Evolutionary conservation across 306 rosid genomes (phyloP).

Genomic region (Aeschynomene evenia): DNA sequence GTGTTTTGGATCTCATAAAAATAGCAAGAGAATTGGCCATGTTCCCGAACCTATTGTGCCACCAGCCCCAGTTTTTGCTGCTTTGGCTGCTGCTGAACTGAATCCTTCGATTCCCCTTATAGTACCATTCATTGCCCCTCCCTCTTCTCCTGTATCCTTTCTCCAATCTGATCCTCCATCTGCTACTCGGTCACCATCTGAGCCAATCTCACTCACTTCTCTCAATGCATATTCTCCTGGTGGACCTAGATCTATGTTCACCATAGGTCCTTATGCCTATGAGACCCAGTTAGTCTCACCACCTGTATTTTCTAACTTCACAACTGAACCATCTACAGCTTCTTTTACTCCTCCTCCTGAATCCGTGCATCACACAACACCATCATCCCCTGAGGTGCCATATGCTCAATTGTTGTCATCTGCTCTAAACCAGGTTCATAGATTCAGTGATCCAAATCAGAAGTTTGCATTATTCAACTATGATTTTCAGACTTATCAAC

Average conservation of each 20-base stretch:
- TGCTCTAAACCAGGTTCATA: slow-evolving; percentile 51
- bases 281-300: slow-evolving; percentile 88
- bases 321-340: slow-evolving; percentile 84
- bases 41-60: slow-evolving; percentile 63
- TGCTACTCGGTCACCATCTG: slow-evolving; percentile 63
- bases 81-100: slow-evolving; percentile 47
- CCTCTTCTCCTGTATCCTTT: slow-evolving; percentile 81
- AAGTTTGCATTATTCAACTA: slow-evolving; percentile 58
- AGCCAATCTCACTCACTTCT: slow-evolving; percentile 54
- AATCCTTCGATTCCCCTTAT: slow-evolving; percentile 50
- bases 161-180: slow-evolving; percentile 76
- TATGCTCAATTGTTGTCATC: slow-evolving; percentile 77
- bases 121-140: slow-evolving; percentile 75
- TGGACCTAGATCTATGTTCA: slow-evolving; percentile 66
- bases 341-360: slow-evolving; percentile 85
- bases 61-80: slow-evolving; percentile 40
- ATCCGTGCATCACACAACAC: slow-evolving; percentile 73
- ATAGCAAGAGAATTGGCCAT: slow-evolving; percentile 65
- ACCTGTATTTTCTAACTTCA: slow-evolving; percentile 71
- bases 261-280: slow-evolving; percentile 81
- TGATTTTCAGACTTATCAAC: slow-evolving; percentile 72
- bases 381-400: slow-evolving; percentile 89
- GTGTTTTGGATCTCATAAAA: slow-evolving; percentile 75
- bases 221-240: slow-evolving; percentile 53
- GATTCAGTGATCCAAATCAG: slow-evolving; percentile 44